Evolutionary conservation across 305 asterid species (phyloP), one percentile per base, ranked within the genome.

Genomic region (Coffea humblotiana): DNA sequence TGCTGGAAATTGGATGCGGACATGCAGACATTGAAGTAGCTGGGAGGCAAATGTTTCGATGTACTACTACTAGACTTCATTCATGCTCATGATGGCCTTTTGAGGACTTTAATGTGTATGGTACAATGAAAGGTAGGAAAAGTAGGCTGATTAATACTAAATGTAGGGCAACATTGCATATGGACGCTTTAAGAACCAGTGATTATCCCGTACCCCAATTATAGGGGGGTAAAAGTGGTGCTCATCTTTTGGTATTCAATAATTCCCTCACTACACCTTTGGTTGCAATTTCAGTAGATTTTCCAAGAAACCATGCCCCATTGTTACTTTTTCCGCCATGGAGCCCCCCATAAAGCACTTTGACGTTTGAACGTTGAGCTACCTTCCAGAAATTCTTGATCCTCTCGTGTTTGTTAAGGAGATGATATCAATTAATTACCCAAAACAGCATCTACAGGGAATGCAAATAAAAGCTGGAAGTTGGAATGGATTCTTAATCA

Each of bases 141-240:
- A 82, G 86, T 77, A 58, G 80, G 82, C 77, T 70, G 83, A 76
- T 68, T 60, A 68, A 81, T 78, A 82, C 85, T 82, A 81, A 83
- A 84, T 74, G 90, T 85, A 87, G 84, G 86, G 77, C 84, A 88
- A 83, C 92, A 84, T 77, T 71, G 81, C 89, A 86, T 82, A 89
- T 91, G 93, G 88, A 32, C 32, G 85, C 75, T 86, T 85, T 81
- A 81, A 84, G 85, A 84, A 81, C 75, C 85, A 69, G 78, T 84
- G 83, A 84, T 85, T 78, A 82, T 82, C 85, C 88, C 82, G 66
- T 82, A 74, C 52, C 61, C 80, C 83, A 87, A 79, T 86, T 83
- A 88, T 87, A 81, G 87, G 71, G 81, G 78, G 78, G 4, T 80
- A 85, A 90, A 86, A 84, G 78, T 82, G 58, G 60, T 74, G 82